phyloP scores from a whole-genome alignment of 2,329 filamentous ascomycete genomes.

The Colletotrichum magnum region DNA sequence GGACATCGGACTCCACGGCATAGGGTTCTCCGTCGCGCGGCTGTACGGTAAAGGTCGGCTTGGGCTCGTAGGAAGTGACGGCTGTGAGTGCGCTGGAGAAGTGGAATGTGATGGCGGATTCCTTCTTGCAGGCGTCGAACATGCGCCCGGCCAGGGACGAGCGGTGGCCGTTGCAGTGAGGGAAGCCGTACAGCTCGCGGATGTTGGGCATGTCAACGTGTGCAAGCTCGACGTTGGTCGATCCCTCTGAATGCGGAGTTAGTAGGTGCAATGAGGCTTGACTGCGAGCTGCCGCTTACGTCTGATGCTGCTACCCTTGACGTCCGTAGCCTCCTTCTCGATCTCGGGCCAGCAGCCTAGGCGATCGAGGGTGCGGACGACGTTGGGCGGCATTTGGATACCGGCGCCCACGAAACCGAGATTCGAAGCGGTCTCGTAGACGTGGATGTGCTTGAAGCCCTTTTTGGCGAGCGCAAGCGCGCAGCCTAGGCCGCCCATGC shows the following conservation, averaged over 20 bases:
- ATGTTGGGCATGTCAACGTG: conserved; percentile 80
- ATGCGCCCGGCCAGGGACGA: conserved; percentile 78
- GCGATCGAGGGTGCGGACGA: conserved; percentile 80
- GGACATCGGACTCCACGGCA: conserved; percentile 66
- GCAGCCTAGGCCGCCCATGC: conserved; percentile 83
- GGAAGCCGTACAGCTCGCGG: conserved; percentile 76
- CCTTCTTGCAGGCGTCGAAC: conserved; percentile 77
- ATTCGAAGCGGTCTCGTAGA: conserved; percentile 80
- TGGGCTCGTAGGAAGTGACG: conserved; percentile 71
- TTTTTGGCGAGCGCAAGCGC: conserved; percentile 82
- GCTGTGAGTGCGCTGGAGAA: conserved; percentile 71
- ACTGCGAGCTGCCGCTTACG: conserved; percentile 56
- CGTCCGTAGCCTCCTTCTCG: conserved; percentile 77
- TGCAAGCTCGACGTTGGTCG: conserved; percentile 77
- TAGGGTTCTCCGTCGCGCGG: conserved; percentile 70
- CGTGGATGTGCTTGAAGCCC: conserved; percentile 80
- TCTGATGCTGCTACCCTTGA: conserved; percentile 80
- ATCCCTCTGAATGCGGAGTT: conserved; percentile 66
- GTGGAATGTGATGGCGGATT: conserved; percentile 76
- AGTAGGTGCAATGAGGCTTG: not conserved
- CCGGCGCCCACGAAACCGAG: conserved; percentile 88
- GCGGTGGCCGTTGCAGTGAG: conserved; percentile 86
- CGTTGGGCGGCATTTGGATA: conserved; percentile 87
- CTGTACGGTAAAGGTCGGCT: conserved; percentile 71
- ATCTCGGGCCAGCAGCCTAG: conserved; percentile 82